Evolutionary conservation across 805 yeast species (phyloP), one percentile per base, ranked within the genome.

Genomic region (Wickerhamiella sorbophila): DNA sequence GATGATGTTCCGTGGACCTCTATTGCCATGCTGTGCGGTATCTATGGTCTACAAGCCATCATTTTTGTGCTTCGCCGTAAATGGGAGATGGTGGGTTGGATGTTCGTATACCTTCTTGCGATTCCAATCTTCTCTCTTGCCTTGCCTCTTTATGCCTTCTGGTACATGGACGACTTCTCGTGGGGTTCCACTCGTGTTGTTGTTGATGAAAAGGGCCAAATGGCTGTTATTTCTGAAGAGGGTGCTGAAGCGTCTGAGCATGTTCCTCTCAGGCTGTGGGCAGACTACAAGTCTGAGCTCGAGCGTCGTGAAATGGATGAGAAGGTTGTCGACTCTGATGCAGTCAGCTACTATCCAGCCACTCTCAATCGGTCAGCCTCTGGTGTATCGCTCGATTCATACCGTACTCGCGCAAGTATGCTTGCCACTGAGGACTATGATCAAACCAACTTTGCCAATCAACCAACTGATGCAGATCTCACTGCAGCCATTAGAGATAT

Each of bases 101-200:
- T 73, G 64, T 54, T 75, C 45, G 65, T 74, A 38, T 74, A 74
- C 52, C 59, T 74, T 40, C 31, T 72, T 21, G 79, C 79, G 4
- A 65, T 75, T 48, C 79, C 79, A 12, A 58, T 74, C 36, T 74
- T 75, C 70, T 70, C 75, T 48, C 63, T 75, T 45, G 72, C 71
- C 8, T 63, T 74, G 39, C 80, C 80, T 4, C 50, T 66, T 21
- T 74, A 74, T 53, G 65, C 79, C 0, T 74, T 64, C 60, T 74
- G 80, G 80, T 67, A 71, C 53, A 75, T 74, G 66, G 80, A 74
- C 52, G 79, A 74, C 58, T 74, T 74, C 61, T 69, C 75, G 47
- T 74, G 80, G 80, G 80, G 80, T 49, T 75, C 70, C 51, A 74
- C 80, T 15, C 69, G 80, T 54, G 62, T 69, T 34, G 73, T 74